Evolutionary conservation across 1,139 yeast genomes (phyloP), one percentile per base, ranked within the genome.

Genomic region (Diutina rugosa): DNA sequence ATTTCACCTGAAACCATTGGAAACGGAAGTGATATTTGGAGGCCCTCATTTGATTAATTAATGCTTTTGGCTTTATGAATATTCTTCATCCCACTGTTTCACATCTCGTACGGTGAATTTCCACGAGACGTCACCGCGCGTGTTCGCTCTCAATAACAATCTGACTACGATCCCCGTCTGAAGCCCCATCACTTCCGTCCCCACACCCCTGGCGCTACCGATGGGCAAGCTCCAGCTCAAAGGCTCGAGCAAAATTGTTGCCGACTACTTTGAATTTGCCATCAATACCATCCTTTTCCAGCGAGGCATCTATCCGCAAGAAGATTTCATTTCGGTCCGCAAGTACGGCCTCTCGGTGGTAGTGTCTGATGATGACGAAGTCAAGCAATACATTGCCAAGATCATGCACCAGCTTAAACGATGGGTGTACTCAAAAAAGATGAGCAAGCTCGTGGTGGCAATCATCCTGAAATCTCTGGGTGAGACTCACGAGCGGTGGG

Each of bases 271-370:
- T 65, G 87, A 87, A 64, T 89, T 82, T 66, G 82, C 91, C 58
- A 82, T 89, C 59, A 86, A 88, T 67, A 82, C 85, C 59, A 88
- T 91, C 44, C 77, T 91, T 6, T 91, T 87, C 68, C 98, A 91
- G 67, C 73, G 98, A 57, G 96, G 96, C 0, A 85, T 91, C 47
- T 91, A 91, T 64, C 97, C 97, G 0, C 78, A 89, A 2, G 96
- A 89, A 63, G 97, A 90, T 66, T 91, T 91, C 69, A 81, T 80
- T 59, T 78, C 86, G 0, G 91, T 89, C 3, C 79, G 82, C 62
- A 90, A 90, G 67, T 91, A 90, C 68, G 97, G 90, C 51, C 69
- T 91, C 57, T 87, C 87, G 58, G 71, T 91, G 69, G 74, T 91
- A 56, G 80, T 87, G 38, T 81, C 88, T 4, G 79, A 79, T 38